Evolutionary conservation across 768 basidiomycete species (phyloP).

Genomic region (Phylloporus arenicola): DNA sequence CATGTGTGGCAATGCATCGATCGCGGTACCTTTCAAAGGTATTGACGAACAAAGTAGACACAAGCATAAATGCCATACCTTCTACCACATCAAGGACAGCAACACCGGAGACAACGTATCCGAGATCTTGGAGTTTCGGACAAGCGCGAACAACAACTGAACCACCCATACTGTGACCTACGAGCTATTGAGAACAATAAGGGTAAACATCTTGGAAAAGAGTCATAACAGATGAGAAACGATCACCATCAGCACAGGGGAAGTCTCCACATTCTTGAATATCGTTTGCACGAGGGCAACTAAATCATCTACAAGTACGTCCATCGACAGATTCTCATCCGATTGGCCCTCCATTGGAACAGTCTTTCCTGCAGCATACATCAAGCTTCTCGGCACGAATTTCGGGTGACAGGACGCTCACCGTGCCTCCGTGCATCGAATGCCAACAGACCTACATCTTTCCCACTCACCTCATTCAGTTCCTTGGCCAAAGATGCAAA

Average conservation of each 20-base stretch:
- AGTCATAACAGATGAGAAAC: not conserved
- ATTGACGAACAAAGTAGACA: not conserved
- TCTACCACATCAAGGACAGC: slow-evolving; percentile 87
- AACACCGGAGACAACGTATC: slow-evolving; percentile 72
- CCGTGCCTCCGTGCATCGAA: slow-evolving; percentile 88
- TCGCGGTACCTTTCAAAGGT: slow-evolving; percentile 63
- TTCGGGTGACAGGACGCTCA: slow-evolving; percentile 31
- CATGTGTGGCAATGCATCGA: slow-evolving; percentile 94
- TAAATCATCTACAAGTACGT: slow-evolving; percentile 69
- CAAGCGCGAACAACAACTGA: slow-evolving; percentile 75
- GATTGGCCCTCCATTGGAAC: slow-evolving; percentile 15
- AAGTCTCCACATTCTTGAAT: slow-evolving; percentile 55
- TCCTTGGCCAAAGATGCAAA: slow-evolving; percentile 91
- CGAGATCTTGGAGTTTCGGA: slow-evolving; percentile 56
- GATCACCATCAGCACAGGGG: slow-evolving; percentile 70
- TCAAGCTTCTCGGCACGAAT: not conserved
- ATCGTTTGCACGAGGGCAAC: slow-evolving; percentile 60
- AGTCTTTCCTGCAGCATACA: slow-evolving; percentile 20
- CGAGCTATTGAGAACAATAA: slow-evolving; percentile 43
- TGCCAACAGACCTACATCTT: slow-evolving; percentile 76
- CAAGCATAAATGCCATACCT: slow-evolving; percentile 39
- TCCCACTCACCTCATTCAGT: slow-evolving; percentile 51
- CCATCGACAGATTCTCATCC: slow-evolving; percentile 52
- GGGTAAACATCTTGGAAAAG: not conserved
- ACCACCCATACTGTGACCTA: slow-evolving; percentile 97